Base-by-base conservation (phyloP, 2,329 filamentous ascomycete genomes). In the Cadophora malorum region DNA sequence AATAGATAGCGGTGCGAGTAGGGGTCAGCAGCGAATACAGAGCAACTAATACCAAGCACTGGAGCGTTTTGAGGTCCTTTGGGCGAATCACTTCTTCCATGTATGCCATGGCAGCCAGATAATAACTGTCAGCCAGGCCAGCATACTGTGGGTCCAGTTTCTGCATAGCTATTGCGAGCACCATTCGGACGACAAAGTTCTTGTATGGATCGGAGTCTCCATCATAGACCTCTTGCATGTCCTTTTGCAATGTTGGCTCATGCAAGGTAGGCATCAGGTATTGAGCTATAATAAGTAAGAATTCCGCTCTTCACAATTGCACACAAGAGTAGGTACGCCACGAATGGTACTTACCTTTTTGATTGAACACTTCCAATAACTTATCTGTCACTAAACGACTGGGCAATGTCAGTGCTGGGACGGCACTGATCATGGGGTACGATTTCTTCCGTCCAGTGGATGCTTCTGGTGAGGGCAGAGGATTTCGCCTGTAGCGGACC, bases 121-220 rank as follows among this genome's bases (percentile, higher is more conserved):
- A 98, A 80, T 97, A 98, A 77, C 93, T 94, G 79, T 98, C 95
- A 35, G 96, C 95, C 33, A 98, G 83, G 28, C 94, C 94, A n/a
- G 94, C 94, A 79, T 96, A 98, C 72, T 92, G 90, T 0, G 90
- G 88, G 77, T 94, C 93, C 75, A 97, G 85, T 79, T 96, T 97
- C 79, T 98, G 95, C 79, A 98, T 87, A 78, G 93, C 95, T 76
- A 97, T 97, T 35, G 96, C 95, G 76, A 98, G 89, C 64, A 97
- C 93, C 88, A 98, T 94, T 67, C 93, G 90, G 62, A 96, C 82
- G 55, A 95, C 87, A 75, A 97, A 98, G 75, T 96, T 94, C 76
- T 94, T 90, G 78, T 94, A 95, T 0, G 93, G 85, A 73, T 97
- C 92, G 5, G 81, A 85, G 65, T 89, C 90, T 61, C 91, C 91